Evolutionary conservation across 106 monocot species (phyloP).

Genomic region (Dendrobium nobile): DNA sequence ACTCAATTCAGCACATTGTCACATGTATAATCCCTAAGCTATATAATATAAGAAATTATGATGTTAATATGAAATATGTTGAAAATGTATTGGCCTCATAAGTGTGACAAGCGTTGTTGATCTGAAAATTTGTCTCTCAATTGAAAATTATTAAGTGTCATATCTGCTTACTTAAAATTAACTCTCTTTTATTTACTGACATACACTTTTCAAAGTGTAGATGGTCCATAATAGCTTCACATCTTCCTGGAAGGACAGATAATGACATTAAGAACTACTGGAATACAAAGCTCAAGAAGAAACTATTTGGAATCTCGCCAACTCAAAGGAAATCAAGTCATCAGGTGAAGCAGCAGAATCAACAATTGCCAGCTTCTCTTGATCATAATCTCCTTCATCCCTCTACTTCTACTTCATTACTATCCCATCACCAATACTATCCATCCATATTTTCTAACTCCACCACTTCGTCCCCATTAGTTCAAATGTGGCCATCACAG

Average conservation of each 20-base stretch:
- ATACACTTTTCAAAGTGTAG: constrained; percentile 5
- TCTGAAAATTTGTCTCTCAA: no score
- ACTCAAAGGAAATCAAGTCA: constrained; percentile 16
- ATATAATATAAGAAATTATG: no score
- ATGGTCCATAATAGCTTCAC: constrained; percentile 40
- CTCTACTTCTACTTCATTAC: background rate
- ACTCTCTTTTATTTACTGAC: no score
- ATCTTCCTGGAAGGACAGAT: constrained; percentile 36
- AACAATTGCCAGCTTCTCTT: background rate
- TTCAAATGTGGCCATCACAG: background rate
- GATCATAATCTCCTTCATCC: background rate
- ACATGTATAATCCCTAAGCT: no score
- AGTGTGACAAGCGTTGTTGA: no score
- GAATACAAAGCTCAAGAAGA: constrained; percentile 51
- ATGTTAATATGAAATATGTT: no score
- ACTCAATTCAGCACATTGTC: no score
- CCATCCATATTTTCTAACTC: background rate
- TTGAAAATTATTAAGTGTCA: no score
- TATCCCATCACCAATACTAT: background rate
- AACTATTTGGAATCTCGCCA: constrained; percentile 17
- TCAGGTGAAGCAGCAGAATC: constrained; percentile 2
- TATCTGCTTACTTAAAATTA: no score
- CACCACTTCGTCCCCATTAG: background rate
- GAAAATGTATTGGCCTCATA: no score
- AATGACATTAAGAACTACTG: constrained; percentile 51